Base-by-base conservation (phyloP, 169 alveolate species). In the Cryptosporidium sp. region DNA sequence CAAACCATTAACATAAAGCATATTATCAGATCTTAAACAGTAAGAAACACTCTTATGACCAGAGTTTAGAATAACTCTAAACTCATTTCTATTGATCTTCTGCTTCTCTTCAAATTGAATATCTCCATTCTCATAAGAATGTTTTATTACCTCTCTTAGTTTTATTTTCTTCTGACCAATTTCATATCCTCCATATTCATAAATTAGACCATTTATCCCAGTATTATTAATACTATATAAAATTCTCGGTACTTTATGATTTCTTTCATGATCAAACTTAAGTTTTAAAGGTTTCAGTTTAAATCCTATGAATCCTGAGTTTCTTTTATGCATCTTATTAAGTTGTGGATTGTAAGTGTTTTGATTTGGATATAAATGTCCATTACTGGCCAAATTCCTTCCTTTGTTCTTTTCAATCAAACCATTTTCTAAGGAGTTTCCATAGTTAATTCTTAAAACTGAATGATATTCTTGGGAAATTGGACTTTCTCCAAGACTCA, bases 101-200 rank as follows among this genome's bases (percentile, higher is more conserved):
- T 33, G 21, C 10, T 51, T 62, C 37, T 26, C 56, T 10, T 73
- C 29, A 18, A 8, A 3, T 8, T 37, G 60, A 26, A 73, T 31
- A 8, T 35, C 39, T 6, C 52, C 68, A n/a, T 29, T 23, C 1
- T 71, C 48, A 12, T 5, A 42, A 3, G 45, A 16, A 10, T 33
- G 31, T 51, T 71, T 71, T 51, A 71, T 31, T 51, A 52, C 48
- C 68, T 73, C 86, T 10, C 14, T 29, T 0, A 73, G 31, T 56
- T 58, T 14, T 8, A 52, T 52, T 1, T 53, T 35, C 14, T n/a
- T 42, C 8, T 26, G 33, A 2, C 70, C 86, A 58, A 53, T 29
- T 58, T 73, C 86, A 58, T 73, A 73, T 31, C 86, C 86, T 31
- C 86, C 86, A 58, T 33, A 60, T 58, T 73, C 86, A 42, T 52